Evolutionary conservation across 2,329 filamentous ascomycete species (phyloP).

Genomic region (Annulohypoxylon truncatum): DNA sequence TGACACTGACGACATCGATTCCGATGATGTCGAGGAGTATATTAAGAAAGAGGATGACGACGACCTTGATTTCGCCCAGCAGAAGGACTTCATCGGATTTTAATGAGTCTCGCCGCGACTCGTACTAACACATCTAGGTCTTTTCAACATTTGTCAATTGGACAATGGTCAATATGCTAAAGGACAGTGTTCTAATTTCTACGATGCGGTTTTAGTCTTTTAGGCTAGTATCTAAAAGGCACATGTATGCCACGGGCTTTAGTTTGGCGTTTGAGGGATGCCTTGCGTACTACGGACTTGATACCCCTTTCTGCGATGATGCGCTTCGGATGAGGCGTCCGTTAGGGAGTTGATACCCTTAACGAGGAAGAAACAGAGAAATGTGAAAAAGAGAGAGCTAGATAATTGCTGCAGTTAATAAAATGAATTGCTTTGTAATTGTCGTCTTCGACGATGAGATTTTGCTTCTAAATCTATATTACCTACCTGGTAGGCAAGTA

Average conservation of each 20-base stretch:
- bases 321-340: slow-evolving; percentile 17
- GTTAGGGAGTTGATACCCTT: slow-evolving; percentile 32
- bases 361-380: slow-evolving; percentile 5
- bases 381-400: slow-evolving; percentile 20
- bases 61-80: slow-evolving; percentile 66
- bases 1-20: slow-evolving; percentile 83
- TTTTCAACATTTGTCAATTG: slow-evolving; percentile 27
- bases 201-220: slow-evolving; percentile 17
- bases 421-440: slow-evolving; percentile 5
- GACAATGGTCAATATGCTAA: slow-evolving; percentile 16
- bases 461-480: not conserved
- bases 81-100: slow-evolving; percentile 70
- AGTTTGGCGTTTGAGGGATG: slow-evolving; percentile 39
- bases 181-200: slow-evolving; percentile 14
- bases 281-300: slow-evolving; percentile 32
- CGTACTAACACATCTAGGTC: slow-evolving; percentile 42
- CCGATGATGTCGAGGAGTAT: slow-evolving; percentile 77
- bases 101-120: slow-evolving; percentile 46
- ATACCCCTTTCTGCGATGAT: slow-evolving; percentile 35
- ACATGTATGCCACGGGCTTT: slow-evolving; percentile 16
- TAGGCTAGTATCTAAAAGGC: slow-evolving; percentile 29
- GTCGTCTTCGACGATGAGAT: not conserved
- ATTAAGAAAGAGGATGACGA: slow-evolving; percentile 66
- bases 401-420: slow-evolving; percentile 30
- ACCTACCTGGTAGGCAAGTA: too few species aligned